A percentile compares a stretch with the other conserved stretches of the same genome.
These are phyloP conservation scores for Nannochloropsis gaditana DNA, from an alignment of 108 stramenopile genomes.

Conservation along the genomic window DNA sequence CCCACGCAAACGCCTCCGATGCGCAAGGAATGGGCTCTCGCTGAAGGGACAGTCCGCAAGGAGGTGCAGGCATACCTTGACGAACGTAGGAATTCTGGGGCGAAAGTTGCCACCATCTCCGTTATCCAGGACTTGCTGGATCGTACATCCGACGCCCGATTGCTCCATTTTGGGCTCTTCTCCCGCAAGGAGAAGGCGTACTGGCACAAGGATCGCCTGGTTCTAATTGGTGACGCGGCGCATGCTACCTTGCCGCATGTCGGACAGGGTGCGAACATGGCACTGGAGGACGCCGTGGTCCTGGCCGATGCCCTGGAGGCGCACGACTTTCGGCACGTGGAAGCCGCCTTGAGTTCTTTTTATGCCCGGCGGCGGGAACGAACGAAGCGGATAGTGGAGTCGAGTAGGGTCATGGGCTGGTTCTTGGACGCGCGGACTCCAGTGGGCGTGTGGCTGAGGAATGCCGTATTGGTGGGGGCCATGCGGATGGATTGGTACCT, in stretches of 20 bases:
- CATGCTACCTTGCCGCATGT: constrained; percentile 33
- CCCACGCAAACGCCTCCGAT: neutral
- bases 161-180: neutral
- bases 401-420: neutral
- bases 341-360: neutral
- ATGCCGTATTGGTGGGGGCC: neutral
- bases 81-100: neutral
- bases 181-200: neutral
- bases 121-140: constrained; percentile 7
- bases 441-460: neutral
- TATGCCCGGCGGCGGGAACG: neutral
- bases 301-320: constrained; percentile 32
- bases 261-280: constrained; percentile 42
- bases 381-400: neutral
- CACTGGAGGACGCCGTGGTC: constrained; percentile 35
- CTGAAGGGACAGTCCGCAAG: neutral
- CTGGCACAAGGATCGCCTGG: constrained; percentile 4
- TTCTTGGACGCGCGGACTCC: neutral
- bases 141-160: neutral
- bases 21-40: neutral
- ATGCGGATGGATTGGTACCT: constrained; percentile 13
- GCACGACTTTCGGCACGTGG: neutral
- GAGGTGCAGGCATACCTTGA: neutral
- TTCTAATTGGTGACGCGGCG: constrained; percentile 35
- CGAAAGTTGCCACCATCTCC: neutral